Evolutionary conservation across 192 early-diverging fungal genomes (phyloP).

Genomic region (Pilaira anomala): DNA sequence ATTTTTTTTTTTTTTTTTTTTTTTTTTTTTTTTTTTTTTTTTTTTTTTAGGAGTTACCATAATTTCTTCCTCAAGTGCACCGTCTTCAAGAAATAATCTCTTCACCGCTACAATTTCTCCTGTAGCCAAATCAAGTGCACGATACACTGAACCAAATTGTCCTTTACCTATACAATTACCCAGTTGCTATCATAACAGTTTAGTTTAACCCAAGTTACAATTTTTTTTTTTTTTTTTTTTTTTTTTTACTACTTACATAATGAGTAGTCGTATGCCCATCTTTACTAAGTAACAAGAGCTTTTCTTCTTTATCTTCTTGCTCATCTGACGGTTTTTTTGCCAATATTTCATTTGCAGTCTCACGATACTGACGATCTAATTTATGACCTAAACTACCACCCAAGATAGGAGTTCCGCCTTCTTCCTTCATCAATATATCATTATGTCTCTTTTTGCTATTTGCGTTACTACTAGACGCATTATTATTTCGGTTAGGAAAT

Average conservation of each 20-base stretch:
- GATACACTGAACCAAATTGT: slow-evolving; percentile 87
- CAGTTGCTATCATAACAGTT: slow-evolving; percentile 56
- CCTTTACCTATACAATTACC: slow-evolving; percentile 89
- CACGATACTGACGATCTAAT: slow-evolving; percentile 16
- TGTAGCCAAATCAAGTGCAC: slow-evolving; percentile 74
- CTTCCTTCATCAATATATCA: neutral
- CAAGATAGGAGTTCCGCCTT: neutral
- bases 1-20: neutral
- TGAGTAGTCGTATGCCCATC: slow-evolving; percentile 40
- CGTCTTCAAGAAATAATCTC: slow-evolving; percentile 72
- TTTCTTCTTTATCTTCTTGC: slow-evolving; percentile 20
- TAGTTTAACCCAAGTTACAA: slow-evolving; percentile 43
- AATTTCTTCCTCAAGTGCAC: slow-evolving; percentile 64
- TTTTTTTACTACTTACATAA: slow-evolving; percentile 39
- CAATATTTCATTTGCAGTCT: slow-evolving; percentile 18
- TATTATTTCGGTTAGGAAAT: slow-evolving; percentile 15
- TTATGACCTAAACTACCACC: slow-evolving; percentile 19
- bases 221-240: slow-evolving; percentile 42
- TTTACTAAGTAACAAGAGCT: slow-evolving; percentile 34
- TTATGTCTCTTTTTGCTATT: neutral
- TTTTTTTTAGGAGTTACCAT: slow-evolving; percentile 57
- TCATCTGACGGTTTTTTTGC: slow-evolving; percentile 2
- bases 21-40: neutral
- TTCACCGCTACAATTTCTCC: slow-evolving; percentile 88
- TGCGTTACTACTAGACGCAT: neutral